Evolutionary conservation across 192 early-diverging fungal genomes (phyloP).

Genomic region (Linnemannia elongata): DNA sequence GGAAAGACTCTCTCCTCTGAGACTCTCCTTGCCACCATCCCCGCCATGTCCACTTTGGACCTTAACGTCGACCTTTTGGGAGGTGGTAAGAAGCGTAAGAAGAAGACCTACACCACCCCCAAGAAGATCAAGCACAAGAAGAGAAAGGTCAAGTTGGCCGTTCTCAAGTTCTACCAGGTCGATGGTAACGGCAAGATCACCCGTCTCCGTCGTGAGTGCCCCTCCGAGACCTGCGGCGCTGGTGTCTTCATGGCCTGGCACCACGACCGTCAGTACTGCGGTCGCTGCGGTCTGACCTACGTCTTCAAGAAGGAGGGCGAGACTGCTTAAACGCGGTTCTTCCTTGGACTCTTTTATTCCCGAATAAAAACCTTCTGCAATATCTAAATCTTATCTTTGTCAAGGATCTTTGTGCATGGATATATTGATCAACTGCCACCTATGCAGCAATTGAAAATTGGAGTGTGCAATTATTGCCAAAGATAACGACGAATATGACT

Average conservation of each 20-base stretch:
- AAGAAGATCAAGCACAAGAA: constrained; percentile 99
- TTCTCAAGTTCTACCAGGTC: constrained; percentile 99
- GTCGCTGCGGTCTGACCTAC: constrained; percentile 96
- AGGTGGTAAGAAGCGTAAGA: constrained; percentile 99
- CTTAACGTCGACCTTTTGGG: constrained; percentile 72
- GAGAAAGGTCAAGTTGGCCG: constrained; percentile 99
- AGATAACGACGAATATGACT: too few species aligned
- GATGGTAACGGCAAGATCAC: constrained; percentile 98
- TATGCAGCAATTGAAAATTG: background rate
- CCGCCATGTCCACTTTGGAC: constrained; percentile 60
- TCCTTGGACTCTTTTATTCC: constrained; percentile 28
- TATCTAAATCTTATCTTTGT: background rate
- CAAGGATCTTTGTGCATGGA: background rate
- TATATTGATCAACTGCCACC: background rate
- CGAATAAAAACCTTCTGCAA: constrained; percentile 45
- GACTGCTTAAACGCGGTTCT: constrained; percentile 53
- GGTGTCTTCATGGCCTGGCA: constrained; percentile 99
- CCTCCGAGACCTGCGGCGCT: constrained; percentile 95
- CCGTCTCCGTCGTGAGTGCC: constrained; percentile 99
- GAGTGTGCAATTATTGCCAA: background rate
- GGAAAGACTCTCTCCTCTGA: constrained; percentile 61
- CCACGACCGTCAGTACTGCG: constrained; percentile 99
- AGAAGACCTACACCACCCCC: constrained; percentile 99
- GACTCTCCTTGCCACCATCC: constrained; percentile 43
- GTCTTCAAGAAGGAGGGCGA: constrained; percentile 87